phyloP scores from a whole-genome alignment of 495 filamentous ascomycete genomes.

The Penicillium arizonense region DNA sequence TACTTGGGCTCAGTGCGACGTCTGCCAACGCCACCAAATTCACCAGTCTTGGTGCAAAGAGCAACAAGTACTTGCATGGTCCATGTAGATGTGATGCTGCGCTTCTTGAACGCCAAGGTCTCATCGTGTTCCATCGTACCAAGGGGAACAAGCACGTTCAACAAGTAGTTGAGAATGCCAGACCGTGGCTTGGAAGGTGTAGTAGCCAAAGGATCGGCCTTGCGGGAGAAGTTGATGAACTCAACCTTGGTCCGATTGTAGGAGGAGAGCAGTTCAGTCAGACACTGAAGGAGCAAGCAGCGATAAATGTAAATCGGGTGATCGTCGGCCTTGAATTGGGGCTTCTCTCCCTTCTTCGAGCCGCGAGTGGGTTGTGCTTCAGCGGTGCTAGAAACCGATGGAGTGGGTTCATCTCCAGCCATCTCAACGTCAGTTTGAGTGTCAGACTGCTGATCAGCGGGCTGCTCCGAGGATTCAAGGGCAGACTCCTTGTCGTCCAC shows the following conservation, averaged over 20 bases:
- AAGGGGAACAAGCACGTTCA: slow-evolving; percentile 79
- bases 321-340: slow-evolving; percentile 83
- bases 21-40: slow-evolving; percentile 48
- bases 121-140: slow-evolving; percentile 75
- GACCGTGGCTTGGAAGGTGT: slow-evolving; percentile 94
- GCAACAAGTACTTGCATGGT: slow-evolving; percentile 82
- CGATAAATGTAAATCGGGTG: slow-evolving; percentile 96
- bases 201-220: slow-evolving; percentile 73
- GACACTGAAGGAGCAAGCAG: slow-evolving; percentile 90
- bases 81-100: slow-evolving; percentile 75
- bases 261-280: slow-evolving; percentile 87
- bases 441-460: slow-evolving; percentile 30
- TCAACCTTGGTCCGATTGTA: slow-evolving; percentile 96
- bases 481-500: slow-evolving; percentile 75
- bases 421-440: slow-evolving; percentile 54
- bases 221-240: slow-evolving; percentile 97
- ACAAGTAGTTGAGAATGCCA: slow-evolving; percentile 87
- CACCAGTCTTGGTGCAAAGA: slow-evolving; percentile 82
- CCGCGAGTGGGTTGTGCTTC: slow-evolving; percentile 27
- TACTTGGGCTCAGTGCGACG: slow-evolving; percentile 48
- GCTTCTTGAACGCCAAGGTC: slow-evolving; percentile 75
- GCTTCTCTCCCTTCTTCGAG: slow-evolving; percentile 68
- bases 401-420: slow-evolving; percentile 36
- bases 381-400: slow-evolving; percentile 35
- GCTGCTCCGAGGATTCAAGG: slow-evolving; percentile 48